These are phyloP conservation scores for Gentiana macrophylla DNA, from an alignment of 257 asterid genomes.

Conservation along the genomic window DNA sequence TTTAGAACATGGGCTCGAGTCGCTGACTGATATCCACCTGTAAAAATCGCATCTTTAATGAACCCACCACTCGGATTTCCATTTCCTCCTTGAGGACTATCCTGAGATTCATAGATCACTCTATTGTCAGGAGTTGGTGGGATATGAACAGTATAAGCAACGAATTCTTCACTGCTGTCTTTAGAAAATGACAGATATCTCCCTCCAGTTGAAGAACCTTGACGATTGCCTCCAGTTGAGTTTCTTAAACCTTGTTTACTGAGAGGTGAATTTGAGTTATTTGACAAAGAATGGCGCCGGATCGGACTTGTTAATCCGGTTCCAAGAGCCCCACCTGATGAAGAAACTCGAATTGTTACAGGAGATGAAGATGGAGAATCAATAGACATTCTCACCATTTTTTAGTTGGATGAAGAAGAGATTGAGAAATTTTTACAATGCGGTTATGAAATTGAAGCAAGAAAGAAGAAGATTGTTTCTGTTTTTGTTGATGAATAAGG, in stretches of 20 bases:
- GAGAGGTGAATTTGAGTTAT: constrained; percentile 52
- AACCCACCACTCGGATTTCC: constrained; percentile 45
- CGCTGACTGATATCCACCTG: constrained; percentile 76
- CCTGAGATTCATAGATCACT: constrained; percentile 30
- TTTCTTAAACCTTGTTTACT: constrained; percentile 15
- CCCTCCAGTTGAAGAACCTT: constrained; percentile 31
- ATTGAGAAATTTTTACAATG: not conserved
- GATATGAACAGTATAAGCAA: constrained; percentile 80
- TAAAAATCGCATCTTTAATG: constrained; percentile 66
- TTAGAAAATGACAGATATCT: constrained; percentile 61
- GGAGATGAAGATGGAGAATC: constrained; percentile 73
- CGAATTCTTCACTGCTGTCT: constrained; percentile 65
- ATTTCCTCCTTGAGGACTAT: constrained; percentile 25
- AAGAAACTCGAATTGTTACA: constrained; percentile 66
- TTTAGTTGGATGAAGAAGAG: constrained; percentile 9
- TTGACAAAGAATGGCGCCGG: constrained; percentile 63
- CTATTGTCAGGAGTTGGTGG: constrained; percentile 84
- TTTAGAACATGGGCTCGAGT: constrained; percentile 65
- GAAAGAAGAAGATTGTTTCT: not conserved
- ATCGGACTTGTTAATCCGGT: constrained; percentile 59
- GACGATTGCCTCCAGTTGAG: constrained; percentile 30
- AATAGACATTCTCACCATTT: constrained; percentile 49
- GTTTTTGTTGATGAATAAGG: not conserved
- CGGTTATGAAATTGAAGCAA: constrained; percentile 1
- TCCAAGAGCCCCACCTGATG: constrained; percentile 58